Evolutionary conservation across 140 eudicot species (phyloP).

Genomic region (Anethum foeniculum): DNA sequence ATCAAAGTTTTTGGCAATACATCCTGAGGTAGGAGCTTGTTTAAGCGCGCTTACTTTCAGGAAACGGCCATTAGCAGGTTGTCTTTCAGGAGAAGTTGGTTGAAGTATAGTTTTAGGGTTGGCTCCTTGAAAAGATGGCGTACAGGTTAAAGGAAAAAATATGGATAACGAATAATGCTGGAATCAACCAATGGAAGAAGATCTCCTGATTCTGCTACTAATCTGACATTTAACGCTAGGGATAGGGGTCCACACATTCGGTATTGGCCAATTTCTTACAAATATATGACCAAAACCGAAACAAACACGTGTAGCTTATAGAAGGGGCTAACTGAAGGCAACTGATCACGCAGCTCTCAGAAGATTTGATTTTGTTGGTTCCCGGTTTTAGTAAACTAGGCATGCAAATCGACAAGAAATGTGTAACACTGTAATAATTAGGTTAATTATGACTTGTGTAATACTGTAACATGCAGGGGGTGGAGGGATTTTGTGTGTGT

Average conservation of each 20-base stretch:
- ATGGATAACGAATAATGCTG: background rate
- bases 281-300: background rate
- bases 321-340: background rate
- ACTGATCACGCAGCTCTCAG: background rate
- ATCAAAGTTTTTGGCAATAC: background rate
- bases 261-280: background rate
- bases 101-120: background rate
- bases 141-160: background rate
- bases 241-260: background rate
- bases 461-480: background rate
- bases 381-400: background rate
- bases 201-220: background rate
- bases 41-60: background rate
- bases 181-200: background rate
- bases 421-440: too few species aligned
- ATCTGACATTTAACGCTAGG: slow-evolving; percentile 2
- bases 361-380: slow-evolving; percentile 2
- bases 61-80: background rate
- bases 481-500: background rate
- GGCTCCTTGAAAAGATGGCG: background rate
- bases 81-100: background rate
- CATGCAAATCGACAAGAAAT: background rate
- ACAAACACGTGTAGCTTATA: background rate
- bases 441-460: background rate
- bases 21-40: background rate